phyloP scores from a whole-genome alignment of 1,139 yeast species.

The Torulaspora globosa region DNA sequence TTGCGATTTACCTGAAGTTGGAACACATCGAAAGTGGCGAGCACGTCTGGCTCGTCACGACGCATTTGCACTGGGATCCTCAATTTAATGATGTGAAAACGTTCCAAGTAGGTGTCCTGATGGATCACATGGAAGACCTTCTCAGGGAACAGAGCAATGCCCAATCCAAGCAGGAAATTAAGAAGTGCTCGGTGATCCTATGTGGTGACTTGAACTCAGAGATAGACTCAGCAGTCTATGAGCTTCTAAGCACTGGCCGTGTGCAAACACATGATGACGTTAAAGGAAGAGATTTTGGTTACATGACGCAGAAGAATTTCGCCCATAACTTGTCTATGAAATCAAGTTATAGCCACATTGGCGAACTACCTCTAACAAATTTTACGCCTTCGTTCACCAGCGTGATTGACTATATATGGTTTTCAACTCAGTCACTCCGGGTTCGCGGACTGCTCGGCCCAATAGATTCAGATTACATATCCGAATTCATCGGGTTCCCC shows the following conservation, averaged over 20 bases:
- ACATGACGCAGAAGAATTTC: constrained; percentile 85
- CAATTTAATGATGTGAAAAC: constrained; percentile 93
- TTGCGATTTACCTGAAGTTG: constrained; percentile 76
- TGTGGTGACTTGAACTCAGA: constrained; percentile 97
- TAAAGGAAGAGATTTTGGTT: constrained; percentile 85
- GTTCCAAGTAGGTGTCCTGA: constrained; percentile 85
- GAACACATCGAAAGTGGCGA: constrained; percentile 73
- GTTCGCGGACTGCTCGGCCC: constrained; percentile 85
- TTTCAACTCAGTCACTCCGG: constrained; percentile 69
- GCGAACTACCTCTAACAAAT: constrained; percentile 92
- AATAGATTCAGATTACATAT: constrained; percentile 72
- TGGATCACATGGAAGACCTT: constrained; percentile 79
- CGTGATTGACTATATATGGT: constrained; percentile 94
- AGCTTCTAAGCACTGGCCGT: constrained; percentile 74
- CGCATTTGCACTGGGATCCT: constrained; percentile 99
- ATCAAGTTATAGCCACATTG: constrained; percentile 78
- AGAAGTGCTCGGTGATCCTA: constrained; percentile 68
- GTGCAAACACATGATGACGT: constrained; percentile 74
- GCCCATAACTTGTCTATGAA: constrained; percentile 74
- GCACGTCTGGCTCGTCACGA: constrained; percentile 70
- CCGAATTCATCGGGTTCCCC: constrained; percentile 85
- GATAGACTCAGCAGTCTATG: constrained; percentile 84
- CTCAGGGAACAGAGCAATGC: constrained; percentile 38
- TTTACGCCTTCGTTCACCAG: constrained; percentile 90
- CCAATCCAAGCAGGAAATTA: constrained; percentile 47